These are phyloP conservation scores for Penicillium sp. DNA, from an alignment of 2,329 filamentous ascomycete genomes.

Conservation along the genomic window DNA sequence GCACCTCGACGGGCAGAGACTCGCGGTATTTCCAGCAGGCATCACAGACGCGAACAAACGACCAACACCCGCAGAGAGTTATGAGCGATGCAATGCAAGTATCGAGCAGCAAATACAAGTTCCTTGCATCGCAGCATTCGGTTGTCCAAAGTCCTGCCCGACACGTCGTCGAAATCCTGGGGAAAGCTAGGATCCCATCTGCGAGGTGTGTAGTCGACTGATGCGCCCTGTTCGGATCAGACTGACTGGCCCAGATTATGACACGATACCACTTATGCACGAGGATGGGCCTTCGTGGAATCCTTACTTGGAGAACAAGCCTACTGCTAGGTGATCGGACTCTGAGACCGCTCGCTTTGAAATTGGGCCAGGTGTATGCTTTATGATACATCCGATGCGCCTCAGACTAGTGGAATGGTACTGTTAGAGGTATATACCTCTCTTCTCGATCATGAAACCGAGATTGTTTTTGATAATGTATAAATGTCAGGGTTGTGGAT, in stretches of 20 bases:
- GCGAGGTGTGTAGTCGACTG: neutral
- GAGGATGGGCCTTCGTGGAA: neutral
- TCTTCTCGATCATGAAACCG: neutral
- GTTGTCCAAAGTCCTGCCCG: neutral
- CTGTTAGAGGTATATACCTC: neutral
- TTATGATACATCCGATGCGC: neutral
- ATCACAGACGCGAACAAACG: neutral
- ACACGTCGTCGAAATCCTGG: neutral
- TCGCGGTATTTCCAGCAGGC: neutral
- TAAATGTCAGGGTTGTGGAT: neutral
- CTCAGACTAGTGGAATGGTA: neutral
- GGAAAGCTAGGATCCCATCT: neutral
- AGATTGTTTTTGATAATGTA: neutral
- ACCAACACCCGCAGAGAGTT: neutral
- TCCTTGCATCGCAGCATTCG: neutral
- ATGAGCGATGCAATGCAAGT: neutral
- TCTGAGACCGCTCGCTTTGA: neutral
- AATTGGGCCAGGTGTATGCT: neutral
- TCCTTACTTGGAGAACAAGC: neutral
- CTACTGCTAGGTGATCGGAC: too few relatives aligned
- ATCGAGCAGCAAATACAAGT: neutral
- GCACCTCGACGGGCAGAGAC: neutral
- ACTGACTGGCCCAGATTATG: neutral
- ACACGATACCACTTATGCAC: neutral
- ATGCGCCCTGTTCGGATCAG: neutral